phyloP scores from a whole-genome alignment of 495 filamentous ascomycete genomes.

The Lophiotrema nucula region DNA sequence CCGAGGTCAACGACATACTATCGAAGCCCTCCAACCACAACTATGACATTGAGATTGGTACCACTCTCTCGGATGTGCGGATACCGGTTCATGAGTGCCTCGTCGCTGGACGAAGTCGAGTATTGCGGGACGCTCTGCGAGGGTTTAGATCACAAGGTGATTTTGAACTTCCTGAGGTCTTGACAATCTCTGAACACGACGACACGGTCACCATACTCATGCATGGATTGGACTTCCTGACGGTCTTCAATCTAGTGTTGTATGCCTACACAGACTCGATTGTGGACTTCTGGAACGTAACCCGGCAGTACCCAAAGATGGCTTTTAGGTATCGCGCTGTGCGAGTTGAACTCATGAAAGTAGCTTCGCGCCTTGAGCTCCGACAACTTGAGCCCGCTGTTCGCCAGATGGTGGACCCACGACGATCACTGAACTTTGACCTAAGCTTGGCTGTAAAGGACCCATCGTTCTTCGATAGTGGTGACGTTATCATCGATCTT shows the following conservation, averaged over 20 bases:
- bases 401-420: slow-evolving; percentile 66
- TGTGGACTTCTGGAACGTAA: slow-evolving; percentile 80
- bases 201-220: slow-evolving; percentile 58
- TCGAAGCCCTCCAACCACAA: slow-evolving; percentile 31
- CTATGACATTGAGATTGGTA: slow-evolving; percentile 51
- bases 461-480: slow-evolving; percentile 65
- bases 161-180: slow-evolving; percentile 53
- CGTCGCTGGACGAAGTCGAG: slow-evolving; percentile 66
- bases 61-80: slow-evolving; percentile 60
- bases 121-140: slow-evolving; percentile 62
- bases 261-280: slow-evolving; percentile 80
- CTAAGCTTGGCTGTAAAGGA: slow-evolving; percentile 66
- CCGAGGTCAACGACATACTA: slow-evolving; percentile 38
- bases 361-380: slow-evolving; percentile 67
- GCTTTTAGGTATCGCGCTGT: slow-evolving; percentile 71
- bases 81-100: slow-evolving; percentile 86
- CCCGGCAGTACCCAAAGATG: slow-evolving; percentile 59
- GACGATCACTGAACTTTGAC: slow-evolving; percentile 63
- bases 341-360: slow-evolving; percentile 77
- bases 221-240: slow-evolving; percentile 66
- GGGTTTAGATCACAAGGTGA: slow-evolving; percentile 44
- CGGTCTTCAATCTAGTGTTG: slow-evolving; percentile 72
- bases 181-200: slow-evolving; percentile 55
- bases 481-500: slow-evolving; percentile 75
- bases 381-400: slow-evolving; percentile 68